Evolutionary conservation across 2,329 filamentous ascomycete genomes (phyloP), one percentile per base, ranked within the genome.

Genomic region (Aureobasidium uvarum): DNA sequence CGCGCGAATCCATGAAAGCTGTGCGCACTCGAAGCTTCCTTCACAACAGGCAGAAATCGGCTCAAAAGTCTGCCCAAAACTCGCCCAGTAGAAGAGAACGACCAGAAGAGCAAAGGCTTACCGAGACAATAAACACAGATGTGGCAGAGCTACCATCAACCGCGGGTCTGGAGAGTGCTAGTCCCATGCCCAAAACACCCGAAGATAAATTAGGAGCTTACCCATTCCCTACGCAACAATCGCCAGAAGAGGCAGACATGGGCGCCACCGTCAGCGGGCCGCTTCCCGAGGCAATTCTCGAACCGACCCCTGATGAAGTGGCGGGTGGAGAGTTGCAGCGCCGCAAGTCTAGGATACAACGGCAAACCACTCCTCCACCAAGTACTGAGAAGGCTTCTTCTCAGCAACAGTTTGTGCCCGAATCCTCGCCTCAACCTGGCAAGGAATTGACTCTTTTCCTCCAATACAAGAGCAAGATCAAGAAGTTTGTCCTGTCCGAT

Each of bases 401-500:
- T 16, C 67, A 69, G 39, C 69, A 68, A 28, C 77, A 79, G 64
- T 82, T 79, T 64, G 72, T 80, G n/a, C 77, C 80, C 3, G 80
- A 82, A 39, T 76, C 80, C 36, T 90, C 89, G 0, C 92, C 91
- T 10, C 88, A 89, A 41, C 81, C 87, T 7, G 89, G 88, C 10
- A 96, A 96, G 74, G 92, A 97, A 70, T 82, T 99, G 59, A 98
- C 94, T 0, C 80, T 99, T 45, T 99, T 98, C 75, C 77, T 98
- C 67, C 94, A 98, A 77, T 97, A 98, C 80, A 96, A 96, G 75
- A 95, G 90, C 71, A 95, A 95, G 75, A 93, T 98, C 71, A 98
- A 97, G 79, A 98, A 98, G 76, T 96, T 96, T 74, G 87, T 96
- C 18, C 84, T 98, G 39, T 81, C 91, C 0, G 92, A 96, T 74